Percentiles rank a stretch among this genome's conserved stretches.
Evolutionary conservation across 495 filamentous ascomycete genomes (phyloP).

Genomic region (Penicillium fimorum): DNA sequence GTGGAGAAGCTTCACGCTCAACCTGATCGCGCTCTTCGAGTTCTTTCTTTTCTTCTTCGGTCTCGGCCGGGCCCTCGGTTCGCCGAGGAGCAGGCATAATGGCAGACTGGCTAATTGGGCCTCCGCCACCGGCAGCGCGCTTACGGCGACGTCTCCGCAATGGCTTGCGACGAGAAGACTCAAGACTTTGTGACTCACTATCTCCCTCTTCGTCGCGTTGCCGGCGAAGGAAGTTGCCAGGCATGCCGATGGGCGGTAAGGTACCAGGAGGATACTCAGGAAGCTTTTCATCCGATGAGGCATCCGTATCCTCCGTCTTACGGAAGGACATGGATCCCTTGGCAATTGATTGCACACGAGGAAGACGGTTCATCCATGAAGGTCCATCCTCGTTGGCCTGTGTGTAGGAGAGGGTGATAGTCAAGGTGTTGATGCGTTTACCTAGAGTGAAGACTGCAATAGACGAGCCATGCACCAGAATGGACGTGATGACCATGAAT

Average conservation of each 20-base stretch:
- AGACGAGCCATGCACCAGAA: constrained; percentile 94
- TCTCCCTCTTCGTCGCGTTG: constrained; percentile 69
- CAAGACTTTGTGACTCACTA: constrained; percentile 48
- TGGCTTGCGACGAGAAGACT: constrained; percentile 60
- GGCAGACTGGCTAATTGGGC: constrained; percentile 86
- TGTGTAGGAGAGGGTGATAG: constrained; percentile 94
- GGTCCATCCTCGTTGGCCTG: constrained; percentile 84
- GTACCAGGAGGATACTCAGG: constrained; percentile 73
- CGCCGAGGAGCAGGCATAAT: constrained; percentile 69
- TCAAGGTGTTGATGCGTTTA: constrained; percentile 96
- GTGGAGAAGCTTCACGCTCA: constrained; percentile 33
- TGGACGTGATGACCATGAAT: constrained; percentile 92
- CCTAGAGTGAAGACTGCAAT: constrained; percentile 98
- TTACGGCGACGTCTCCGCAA: constrained; percentile 57
- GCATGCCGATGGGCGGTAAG: constrained; percentile 70
- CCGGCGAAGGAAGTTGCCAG: constrained; percentile 79
- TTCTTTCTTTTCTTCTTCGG: constrained; percentile 32
- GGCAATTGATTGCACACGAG: constrained; percentile 78
- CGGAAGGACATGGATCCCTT: constrained; percentile 79
- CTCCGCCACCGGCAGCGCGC: constrained; percentile 75
- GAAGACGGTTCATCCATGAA: constrained; percentile 91
- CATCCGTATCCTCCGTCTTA: constrained; percentile 54
- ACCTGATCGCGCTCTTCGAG: constrained; percentile 39
- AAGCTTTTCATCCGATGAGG: constrained; percentile 58
- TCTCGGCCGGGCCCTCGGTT: constrained; percentile 21